Base-by-base conservation (phyloP, 2,329 filamentous ascomycete genomes). In the Emericellopsis cladophorae region DNA sequence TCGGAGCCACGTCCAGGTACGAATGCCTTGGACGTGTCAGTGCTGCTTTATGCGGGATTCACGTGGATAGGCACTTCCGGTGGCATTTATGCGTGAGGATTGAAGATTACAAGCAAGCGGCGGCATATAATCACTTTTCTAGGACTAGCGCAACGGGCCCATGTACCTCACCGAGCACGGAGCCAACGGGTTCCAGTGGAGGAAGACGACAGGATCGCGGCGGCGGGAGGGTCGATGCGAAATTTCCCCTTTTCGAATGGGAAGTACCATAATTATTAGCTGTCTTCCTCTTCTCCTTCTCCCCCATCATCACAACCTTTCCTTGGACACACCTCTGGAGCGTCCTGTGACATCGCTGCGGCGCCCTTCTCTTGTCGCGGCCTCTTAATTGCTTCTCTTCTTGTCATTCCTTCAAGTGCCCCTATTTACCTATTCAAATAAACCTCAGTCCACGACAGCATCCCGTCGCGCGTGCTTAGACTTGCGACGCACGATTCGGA, bases 381-480 rank as follows among this genome's bases (percentile, higher is more conserved):
- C 50, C 53, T 55, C 48, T 52, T 51, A 47, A 49, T 44, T 48
- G 56, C 51, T 53, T 52, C 48, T 44, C 48, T 60, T 59, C 56
- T 54, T 52, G 58, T 61, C 59, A 53, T 50, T 61, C 57, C 52
- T 61, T 61, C 49, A 43, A 41, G 42, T 34, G n/a, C 34, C 16
- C 21, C 41, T 43, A 26, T 32, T 41, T 40, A 37, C 16, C n/a
- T 49, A 48, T 39, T 46, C 48, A 49, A 35, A 35, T 29, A 21
- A 21, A 21, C 18, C 18, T 21, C 18, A 21, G 18, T 5, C 18
- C 18, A 21, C 18, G 18, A 21, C 18, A 3, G 18, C 26, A 12
- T 12, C 26, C 9, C 26, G 26, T 29, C 26, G 26, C 26, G 26
- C 12, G 26, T 12, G 12, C 6, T 29, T 4, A 29, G 26, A 12